Percentiles rank a stretch among this genome's conserved stretches.
Evolutionary conservation across 2,329 filamentous ascomycete species (phyloP).

Genomic region (Paraconiothyrium sp.): DNA sequence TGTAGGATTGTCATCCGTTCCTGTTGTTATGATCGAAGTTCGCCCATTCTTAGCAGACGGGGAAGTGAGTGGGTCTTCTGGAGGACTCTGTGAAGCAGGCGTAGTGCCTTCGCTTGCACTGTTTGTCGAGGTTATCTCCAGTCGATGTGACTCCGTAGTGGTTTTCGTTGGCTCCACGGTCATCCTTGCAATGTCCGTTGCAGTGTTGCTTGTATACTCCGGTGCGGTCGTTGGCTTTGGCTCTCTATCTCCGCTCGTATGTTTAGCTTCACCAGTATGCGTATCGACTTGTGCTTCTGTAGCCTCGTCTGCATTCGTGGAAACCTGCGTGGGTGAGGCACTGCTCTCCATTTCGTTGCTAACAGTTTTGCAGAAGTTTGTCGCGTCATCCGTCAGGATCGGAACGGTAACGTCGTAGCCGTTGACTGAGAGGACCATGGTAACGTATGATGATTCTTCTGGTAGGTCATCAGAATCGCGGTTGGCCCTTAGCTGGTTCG

Average conservation of each 20-base stretch:
- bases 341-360: not conserved
- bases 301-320: not conserved
- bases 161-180: too few relatives aligned
- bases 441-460: conserved; percentile 4
- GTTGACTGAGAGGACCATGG: conserved; percentile 13
- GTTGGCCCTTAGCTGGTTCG: not conserved
- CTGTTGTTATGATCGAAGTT: not conserved
- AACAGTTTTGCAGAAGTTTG: conserved; percentile 15
- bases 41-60: not conserved
- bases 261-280: too few relatives aligned
- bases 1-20: not conserved
- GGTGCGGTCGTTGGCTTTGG: not conserved
- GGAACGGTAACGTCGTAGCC: conserved; percentile 18
- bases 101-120: too few relatives aligned
- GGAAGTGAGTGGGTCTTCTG: not conserved
- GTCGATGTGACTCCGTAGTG: not conserved
- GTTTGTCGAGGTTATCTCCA: not conserved
- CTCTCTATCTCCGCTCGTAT: not conserved
- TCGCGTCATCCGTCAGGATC: conserved; percentile 13
- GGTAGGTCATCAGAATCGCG: not conserved
- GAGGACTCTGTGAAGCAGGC: too few relatives aligned
- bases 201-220: not conserved
- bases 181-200: not conserved
- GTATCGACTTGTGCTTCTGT: not conserved
- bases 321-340: not conserved